Conservation (phyloP, 805 yeast genomes). For the Starmera amethionina region DNA sequence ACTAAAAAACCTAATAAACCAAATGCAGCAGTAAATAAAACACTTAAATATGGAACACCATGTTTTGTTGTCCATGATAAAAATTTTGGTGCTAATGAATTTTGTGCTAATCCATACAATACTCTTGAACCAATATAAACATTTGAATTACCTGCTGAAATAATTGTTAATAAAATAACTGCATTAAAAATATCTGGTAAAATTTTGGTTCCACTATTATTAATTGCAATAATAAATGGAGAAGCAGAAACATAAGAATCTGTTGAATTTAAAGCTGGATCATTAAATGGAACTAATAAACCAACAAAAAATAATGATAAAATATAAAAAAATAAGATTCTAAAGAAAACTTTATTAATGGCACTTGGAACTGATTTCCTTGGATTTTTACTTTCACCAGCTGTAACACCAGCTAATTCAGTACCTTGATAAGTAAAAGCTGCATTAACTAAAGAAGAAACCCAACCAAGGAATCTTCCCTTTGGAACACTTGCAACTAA, state of each 20-base stretch:
- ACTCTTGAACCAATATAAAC: conserved; percentile 65
- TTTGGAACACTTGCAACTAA: conserved; percentile 29
- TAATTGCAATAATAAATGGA: conserved; percentile 66
- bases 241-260: conserved; percentile 42
- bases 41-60: conserved; percentile 58
- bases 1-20: conserved; percentile 60
- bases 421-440: conserved; percentile 54
- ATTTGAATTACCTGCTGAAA: conserved; percentile 76
- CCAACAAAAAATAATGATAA: conserved; percentile 60
- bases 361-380: conserved; percentile 58
- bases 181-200: conserved; percentile 68
- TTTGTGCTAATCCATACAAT: conserved; percentile 53
- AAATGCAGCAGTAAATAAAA: conserved; percentile 44
- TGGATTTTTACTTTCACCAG: conserved; percentile 56
- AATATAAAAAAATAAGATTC: conserved; percentile 61
- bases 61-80: conserved; percentile 37
- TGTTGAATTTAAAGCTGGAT: conserved; percentile 33
- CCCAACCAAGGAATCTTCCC: conserved; percentile 44
- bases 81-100: conserved; percentile 45
- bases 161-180: conserved; percentile 52
- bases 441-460: conserved; percentile 43
- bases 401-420: conserved; percentile 47
- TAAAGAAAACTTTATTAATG: conserved; percentile 53
- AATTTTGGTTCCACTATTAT: conserved; percentile 55
- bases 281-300: conserved; percentile 58